These are phyloP conservation scores for Bipolaris zeicola DNA, from an alignment of 2,329 filamentous ascomycete genomes.

Conservation along the genomic window DNA sequence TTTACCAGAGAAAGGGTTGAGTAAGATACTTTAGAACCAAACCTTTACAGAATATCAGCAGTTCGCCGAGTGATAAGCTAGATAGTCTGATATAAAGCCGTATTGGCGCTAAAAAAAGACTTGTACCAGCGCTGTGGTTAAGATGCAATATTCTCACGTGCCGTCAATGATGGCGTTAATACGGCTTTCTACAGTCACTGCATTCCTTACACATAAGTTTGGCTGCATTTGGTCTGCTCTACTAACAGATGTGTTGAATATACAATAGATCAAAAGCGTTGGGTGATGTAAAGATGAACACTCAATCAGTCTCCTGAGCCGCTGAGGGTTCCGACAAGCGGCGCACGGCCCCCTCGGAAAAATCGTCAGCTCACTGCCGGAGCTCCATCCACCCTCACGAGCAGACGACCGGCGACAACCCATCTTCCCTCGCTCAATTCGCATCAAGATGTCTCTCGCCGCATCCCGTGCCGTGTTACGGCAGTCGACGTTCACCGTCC, in stretches of 20 bases:
- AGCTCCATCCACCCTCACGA: slow-evolving; percentile 20
- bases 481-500: slow-evolving; percentile 51
- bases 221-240: neutral
- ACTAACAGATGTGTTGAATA: neutral
- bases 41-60: too few species aligned
- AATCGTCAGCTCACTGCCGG: slow-evolving; percentile 25
- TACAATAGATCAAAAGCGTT: neutral
- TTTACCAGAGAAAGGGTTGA: too few species aligned
- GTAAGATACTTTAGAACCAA: too few species aligned
- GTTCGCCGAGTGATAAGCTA: too few species aligned
- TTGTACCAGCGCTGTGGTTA: too few species aligned
- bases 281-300: slow-evolving; percentile 9
- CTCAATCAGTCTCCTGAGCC: slow-evolving; percentile 16
- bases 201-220: neutral
- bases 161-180: too few species aligned
- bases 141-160: too few species aligned
- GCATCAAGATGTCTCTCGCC: slow-evolving; percentile 54
- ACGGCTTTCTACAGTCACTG: too few species aligned
- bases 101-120: too few species aligned
- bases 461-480: slow-evolving; percentile 54
- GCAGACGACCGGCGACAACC: slow-evolving; percentile 24
- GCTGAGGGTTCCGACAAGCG: slow-evolving; percentile 14
- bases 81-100: too few species aligned
- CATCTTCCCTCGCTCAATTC: slow-evolving; percentile 26
- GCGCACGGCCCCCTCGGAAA: slow-evolving; percentile 24